Base-by-base conservation (phyloP, 1,284 basidiomycete genomes). In the Puccinia horiana region DNA sequence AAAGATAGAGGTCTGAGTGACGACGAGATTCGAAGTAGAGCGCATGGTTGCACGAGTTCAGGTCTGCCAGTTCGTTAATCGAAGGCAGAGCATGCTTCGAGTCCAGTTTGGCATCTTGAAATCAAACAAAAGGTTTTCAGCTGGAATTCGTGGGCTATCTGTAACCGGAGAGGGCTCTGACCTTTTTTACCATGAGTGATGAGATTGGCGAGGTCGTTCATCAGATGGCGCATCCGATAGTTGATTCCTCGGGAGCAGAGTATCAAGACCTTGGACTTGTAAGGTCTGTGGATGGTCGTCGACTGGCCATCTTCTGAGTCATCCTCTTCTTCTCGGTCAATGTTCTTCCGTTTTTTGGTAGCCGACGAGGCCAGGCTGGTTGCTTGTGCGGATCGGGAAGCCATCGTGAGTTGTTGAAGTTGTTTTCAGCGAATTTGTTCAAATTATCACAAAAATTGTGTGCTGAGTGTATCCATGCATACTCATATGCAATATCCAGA, bases 181-280 rank as follows among this genome's bases (percentile, higher is more conserved):
- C 95, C 95, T 90, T 98, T 98, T 90, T 99, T 99, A 3, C 94
- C 91, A 87, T 99, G 97, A 2, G 97, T 97, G 47, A 99, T 88
- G 49, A 99, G 88, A 0, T 91, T 90, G 87, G 96, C 94, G 76
- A 99, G 87, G 87, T 99, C 97, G 85, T 92, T 93, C 93, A 99
- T 96, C 83, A 99, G 89, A 88, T 99, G 97, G 82, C 97, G 89
- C 95, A 98, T 98, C 52, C 96, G 91, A 87, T 96, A 94, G 26
- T 95, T 98, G 81, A 99, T 91, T 78, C 97, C 97, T 81, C 97
- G 90, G 58, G 96, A 98, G 61, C 93, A 95, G 72, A 99, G 91
- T 86, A 99, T 88, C 76, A 99, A 89, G 6, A 98, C 96, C 83
- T 90, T 89, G 85, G 90, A 90, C 87, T 90, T 90, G 85, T 89